Evolutionary conservation across 2,329 filamentous ascomycete species (phyloP), one percentile per base, ranked within the genome.

Genomic region (Ophiostoma tasmaniense): DNA sequence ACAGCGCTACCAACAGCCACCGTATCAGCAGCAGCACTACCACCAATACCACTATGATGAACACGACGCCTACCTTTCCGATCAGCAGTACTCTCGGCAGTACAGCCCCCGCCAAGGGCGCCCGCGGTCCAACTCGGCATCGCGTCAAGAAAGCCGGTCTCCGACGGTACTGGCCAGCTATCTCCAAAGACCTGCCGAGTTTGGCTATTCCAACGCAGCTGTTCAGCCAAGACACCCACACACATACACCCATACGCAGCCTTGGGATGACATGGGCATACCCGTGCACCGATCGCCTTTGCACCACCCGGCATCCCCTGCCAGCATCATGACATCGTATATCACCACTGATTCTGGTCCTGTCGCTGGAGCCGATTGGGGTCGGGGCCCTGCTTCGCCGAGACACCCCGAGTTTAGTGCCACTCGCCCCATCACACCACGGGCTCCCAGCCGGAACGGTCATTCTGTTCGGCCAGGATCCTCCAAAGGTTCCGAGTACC

Each of bases 341-440:
- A 78, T 67, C 78, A 82, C 33, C 79, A 80, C 68, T 85, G 84
- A 80, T 85, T 80, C 81, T 1, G 50, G 50, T 13, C 80, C 68
- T 85, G 84, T 80, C 85, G 80, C 81, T 7, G 50, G 50, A 11
- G 22, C 22, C 20, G 55, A 61, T 33, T 28, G 25, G 50, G 50
- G 2, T 10, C 22, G 50, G n/a, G 50, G 10, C 8, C 25, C 8
- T 20, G 25, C 30, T 13, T 61, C 55, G 30, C 55, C 55, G 6
- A 61, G 25, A 61, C 13, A 20, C 25, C 22, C 55, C 2, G 25
- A 61, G 25, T 61, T 11, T 1, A 25, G 13, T 61, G 55, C 55
- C 13, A 14, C 55, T 3, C 25, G 55, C 11, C 55, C 50, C 3
- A 55, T 17, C 4, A 61, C 55, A 17, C 55, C 55, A 30, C 55